phyloP scores from a whole-genome alignment of 2,329 filamentous ascomycete genomes.

The Byssochlamys sp. region DNA sequence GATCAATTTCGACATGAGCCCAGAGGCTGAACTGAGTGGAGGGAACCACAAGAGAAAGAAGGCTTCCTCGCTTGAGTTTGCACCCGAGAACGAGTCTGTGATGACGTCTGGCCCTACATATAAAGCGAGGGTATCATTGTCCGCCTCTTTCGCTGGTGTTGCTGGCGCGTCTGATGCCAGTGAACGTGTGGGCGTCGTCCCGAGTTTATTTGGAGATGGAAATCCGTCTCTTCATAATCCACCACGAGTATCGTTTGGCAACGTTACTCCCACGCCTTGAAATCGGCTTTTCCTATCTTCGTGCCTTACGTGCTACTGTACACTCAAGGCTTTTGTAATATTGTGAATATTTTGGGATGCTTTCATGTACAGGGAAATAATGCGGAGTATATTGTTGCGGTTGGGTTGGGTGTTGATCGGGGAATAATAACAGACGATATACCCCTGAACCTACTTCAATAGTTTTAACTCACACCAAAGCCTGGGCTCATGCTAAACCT shows the following conservation, averaged over 20 bases:
- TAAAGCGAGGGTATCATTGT: background rate
- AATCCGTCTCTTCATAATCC: background rate
- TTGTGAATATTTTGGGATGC: no score
- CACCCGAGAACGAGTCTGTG: constrained; percentile 9
- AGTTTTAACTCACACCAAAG: no score
- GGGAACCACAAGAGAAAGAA: constrained; percentile 6
- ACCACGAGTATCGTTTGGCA: background rate
- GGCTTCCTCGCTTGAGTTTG: constrained; percentile 4
- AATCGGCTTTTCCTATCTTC: background rate
- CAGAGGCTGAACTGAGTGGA: background rate
- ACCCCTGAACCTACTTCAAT: no score
- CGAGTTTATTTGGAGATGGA: background rate
- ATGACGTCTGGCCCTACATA: constrained; percentile 2
- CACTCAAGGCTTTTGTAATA: no score
- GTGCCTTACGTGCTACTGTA: no score
- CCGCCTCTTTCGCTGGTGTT: background rate
- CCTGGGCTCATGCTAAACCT: no score
- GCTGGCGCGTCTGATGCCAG: background rate
- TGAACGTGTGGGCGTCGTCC: background rate
- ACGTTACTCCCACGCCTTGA: background rate
- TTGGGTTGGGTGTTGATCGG: background rate
- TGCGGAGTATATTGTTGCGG: background rate
- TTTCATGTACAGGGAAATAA: no score
- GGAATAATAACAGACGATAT: no score
- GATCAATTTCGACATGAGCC: constrained; percentile 6